A percentile compares a stretch with the other conserved stretches of the same genome.
These are phyloP conservation scores for Beauveria sp. DNA, from an alignment of 2,329 filamentous ascomycete genomes.

Conservation along the genomic window DNA sequence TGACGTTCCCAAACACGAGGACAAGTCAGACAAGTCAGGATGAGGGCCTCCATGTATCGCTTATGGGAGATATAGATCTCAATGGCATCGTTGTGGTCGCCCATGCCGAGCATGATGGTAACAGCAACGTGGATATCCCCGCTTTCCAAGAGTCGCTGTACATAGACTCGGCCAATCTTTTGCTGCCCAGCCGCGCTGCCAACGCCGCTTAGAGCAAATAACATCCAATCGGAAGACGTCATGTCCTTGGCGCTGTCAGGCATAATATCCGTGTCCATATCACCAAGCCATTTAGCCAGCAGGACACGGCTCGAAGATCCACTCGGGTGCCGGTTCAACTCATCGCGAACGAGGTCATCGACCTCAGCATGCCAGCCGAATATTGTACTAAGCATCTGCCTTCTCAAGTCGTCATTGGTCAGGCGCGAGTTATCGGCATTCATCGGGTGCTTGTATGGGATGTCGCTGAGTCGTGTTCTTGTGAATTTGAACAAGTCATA, in stretches of 20 bases:
- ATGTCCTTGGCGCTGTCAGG: slow-evolving; percentile 75
- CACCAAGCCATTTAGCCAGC: slow-evolving; percentile 86
- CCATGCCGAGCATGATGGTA: slow-evolving; percentile 86
- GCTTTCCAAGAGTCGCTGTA: slow-evolving; percentile 80
- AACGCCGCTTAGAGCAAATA: slow-evolving; percentile 84
- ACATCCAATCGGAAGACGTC: slow-evolving; percentile 94
- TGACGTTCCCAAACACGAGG: slow-evolving; percentile 88
- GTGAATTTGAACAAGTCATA: slow-evolving; percentile 83
- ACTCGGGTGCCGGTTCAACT: slow-evolving; percentile 64
- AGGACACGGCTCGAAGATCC: slow-evolving; percentile 75
- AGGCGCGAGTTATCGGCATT: slow-evolving; percentile 49
- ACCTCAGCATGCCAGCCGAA: slow-evolving; percentile 93
- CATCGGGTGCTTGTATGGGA: slow-evolving; percentile 69
- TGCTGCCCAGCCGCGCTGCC: slow-evolving; percentile 69
- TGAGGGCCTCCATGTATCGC: slow-evolving; percentile 84
- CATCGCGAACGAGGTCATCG: slow-evolving; percentile 73
- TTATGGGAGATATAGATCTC: slow-evolving; percentile 92
- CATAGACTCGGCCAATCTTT: slow-evolving; percentile 83
- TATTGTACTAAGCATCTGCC: slow-evolving; percentile 86
- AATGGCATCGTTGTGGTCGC: slow-evolving; percentile 88
- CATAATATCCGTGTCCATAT: slow-evolving; percentile 75
- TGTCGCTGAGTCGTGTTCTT: slow-evolving; percentile 69
- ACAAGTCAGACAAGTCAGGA: slow-evolving; percentile 76
- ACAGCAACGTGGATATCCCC: slow-evolving; percentile 89
- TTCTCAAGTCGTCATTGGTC: slow-evolving; percentile 72